Evolutionary conservation across 2,329 filamentous ascomycete genomes (phyloP).

Genomic region (Nemania diffusa): DNA sequence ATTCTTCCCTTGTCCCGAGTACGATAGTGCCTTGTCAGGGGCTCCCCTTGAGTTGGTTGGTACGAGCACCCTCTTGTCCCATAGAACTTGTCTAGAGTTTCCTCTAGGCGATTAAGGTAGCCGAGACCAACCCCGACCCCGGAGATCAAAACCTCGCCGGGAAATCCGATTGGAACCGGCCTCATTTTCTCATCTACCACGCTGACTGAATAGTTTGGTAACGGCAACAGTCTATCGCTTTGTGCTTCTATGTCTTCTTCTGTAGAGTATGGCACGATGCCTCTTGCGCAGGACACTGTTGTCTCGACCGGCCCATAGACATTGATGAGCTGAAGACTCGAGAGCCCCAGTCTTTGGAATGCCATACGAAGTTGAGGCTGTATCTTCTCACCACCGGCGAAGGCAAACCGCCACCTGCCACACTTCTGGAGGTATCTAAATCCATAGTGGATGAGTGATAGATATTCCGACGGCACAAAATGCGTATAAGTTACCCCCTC

Average conservation of each 20-base stretch:
- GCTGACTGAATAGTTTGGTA: neutral
- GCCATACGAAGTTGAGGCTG: neutral
- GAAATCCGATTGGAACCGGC: slow-evolving; percentile 24
- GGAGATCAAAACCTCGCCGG: slow-evolving; percentile 36
- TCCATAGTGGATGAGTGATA: slow-evolving; percentile 8
- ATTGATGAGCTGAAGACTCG: neutral
- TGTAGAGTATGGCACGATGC: neutral
- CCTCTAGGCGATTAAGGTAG: slow-evolving; percentile 48
- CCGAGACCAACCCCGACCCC: slow-evolving; percentile 38
- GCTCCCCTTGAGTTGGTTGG: no score
- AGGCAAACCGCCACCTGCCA: slow-evolving; percentile 7
- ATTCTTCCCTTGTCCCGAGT: slow-evolving; percentile 53
- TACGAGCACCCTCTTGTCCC: no score
- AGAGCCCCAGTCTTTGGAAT: slow-evolving; percentile 37
- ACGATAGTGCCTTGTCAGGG: slow-evolving; percentile 45
- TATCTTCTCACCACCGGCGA: slow-evolving; percentile 11
- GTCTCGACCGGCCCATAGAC: neutral
- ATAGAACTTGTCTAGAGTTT: slow-evolving; percentile 39
- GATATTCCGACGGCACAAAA: slow-evolving; percentile 35
- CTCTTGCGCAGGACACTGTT: slow-evolving; percentile 3
- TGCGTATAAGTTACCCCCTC: slow-evolving; percentile 49
- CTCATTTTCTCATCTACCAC: neutral
- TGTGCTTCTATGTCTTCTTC: no score
- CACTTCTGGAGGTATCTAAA: neutral
- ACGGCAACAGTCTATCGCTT: neutral